These are phyloP conservation scores for Aspergillus viridinutans DNA, from an alignment of 2,329 filamentous ascomycete genomes.

Conservation along the genomic window DNA sequence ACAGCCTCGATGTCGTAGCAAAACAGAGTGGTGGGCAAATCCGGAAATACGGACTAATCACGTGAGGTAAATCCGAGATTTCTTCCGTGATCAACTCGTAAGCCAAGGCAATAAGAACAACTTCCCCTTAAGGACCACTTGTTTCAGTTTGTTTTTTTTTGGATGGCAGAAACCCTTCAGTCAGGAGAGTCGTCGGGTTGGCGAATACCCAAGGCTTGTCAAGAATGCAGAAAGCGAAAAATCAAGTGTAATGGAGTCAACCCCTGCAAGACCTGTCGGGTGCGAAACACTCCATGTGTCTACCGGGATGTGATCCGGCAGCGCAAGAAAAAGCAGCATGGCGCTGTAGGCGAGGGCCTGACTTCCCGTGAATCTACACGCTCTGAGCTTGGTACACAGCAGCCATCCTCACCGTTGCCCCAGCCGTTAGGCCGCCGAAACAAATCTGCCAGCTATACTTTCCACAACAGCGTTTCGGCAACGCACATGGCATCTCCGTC, in stretches of 20 bases:
- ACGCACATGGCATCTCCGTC: conserved; percentile 45
- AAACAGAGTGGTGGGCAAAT: background rate
- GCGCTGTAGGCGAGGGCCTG: background rate
- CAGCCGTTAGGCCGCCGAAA: conserved; percentile 14
- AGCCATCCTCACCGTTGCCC: conserved; percentile 11
- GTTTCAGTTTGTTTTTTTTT: background rate
- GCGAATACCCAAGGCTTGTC: conserved; percentile 38
- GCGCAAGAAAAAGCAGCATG: conserved; percentile 31
- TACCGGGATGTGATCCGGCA: conserved; percentile 36
- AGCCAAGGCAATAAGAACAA: background rate
- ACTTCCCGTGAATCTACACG: conserved; percentile 5
- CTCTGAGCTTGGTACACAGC: conserved; percentile 11
- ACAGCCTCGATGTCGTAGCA: too few relatives aligned
- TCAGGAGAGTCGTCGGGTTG: conserved; percentile 20
- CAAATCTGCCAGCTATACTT: conserved; percentile 21
- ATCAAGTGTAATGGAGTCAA: conserved; percentile 38
- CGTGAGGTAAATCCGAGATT: conserved; percentile 13
- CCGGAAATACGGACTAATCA: conserved; percentile 10
- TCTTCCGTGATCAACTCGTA: background rate
- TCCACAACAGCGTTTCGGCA: conserved; percentile 45
- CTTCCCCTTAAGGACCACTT: background rate
- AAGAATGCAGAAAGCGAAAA: conserved; percentile 41
- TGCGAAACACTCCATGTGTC: conserved; percentile 29
- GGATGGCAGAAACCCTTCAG: conserved; percentile 24
- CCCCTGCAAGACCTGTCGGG: conserved; percentile 39